A percentile compares a stretch with the other conserved stretches of the same genome.
phyloP scores from a whole-genome alignment of 208 protist species.

The Trypanosoma avium region DNA sequence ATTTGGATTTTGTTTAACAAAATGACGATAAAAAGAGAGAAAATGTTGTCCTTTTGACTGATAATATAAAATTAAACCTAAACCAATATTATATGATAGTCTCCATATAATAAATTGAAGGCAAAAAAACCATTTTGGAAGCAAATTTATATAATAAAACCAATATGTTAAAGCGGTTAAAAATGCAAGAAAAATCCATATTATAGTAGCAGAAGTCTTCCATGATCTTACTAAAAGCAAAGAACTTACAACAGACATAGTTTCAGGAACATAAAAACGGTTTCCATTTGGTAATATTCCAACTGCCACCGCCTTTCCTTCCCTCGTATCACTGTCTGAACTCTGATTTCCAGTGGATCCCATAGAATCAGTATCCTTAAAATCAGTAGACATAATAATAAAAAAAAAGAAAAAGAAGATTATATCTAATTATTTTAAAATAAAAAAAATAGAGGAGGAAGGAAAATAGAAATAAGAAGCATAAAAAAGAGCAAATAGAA shows the following conservation, averaged over 20 bases:
- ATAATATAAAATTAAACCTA: constrained; percentile 84
- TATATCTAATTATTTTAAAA: not conserved
- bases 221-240: constrained; percentile 54
- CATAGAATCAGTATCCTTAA: not conserved
- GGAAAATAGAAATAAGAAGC: constrained; percentile 6
- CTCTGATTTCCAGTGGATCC: not conserved
- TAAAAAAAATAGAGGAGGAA: not conserved
- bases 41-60: constrained; percentile 72
- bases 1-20: constrained; percentile 21
- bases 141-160: constrained; percentile 39
- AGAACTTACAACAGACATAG: constrained; percentile 59
- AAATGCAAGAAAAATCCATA: constrained; percentile 49
- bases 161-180: constrained; percentile 32
- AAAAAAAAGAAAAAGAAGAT: not conserved
- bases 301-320: constrained; percentile 5
- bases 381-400: not conserved
- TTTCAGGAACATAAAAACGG: constrained; percentile 61
- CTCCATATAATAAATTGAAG: constrained; percentile 92
- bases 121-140: constrained; percentile 76
- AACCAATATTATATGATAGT: constrained; percentile 91
- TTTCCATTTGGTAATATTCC: constrained; percentile 52
- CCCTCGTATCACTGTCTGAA: not conserved
- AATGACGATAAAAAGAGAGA: constrained; percentile 40
- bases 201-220: constrained; percentile 40
- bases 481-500: constrained; percentile 4